phyloP scores from a whole-genome alignment of 768 basidiomycete species.

The Amanita inopinata region DNA sequence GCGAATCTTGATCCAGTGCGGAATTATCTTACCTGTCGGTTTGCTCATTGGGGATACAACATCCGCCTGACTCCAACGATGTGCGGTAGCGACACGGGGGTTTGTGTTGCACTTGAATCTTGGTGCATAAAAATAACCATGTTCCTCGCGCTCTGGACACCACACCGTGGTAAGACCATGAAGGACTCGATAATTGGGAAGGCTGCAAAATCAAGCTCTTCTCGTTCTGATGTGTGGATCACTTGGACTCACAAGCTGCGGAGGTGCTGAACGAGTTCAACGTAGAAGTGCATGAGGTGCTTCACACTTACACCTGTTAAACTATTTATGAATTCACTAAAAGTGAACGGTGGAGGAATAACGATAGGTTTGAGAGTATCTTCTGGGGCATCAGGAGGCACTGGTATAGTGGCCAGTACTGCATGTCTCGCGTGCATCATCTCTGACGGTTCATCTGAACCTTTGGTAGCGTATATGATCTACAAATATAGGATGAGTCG shows the following conservation, averaged over 20 bases:
- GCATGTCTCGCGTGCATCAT: slow-evolving; percentile 42
- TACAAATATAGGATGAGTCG: background rate
- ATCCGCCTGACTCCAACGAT: slow-evolving; percentile 64
- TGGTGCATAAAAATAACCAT: slow-evolving; percentile 68
- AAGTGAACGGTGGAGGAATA: slow-evolving; percentile 50
- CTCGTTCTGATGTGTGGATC: background rate
- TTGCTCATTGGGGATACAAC: slow-evolving; percentile 47
- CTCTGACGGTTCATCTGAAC: slow-evolving; percentile 9
- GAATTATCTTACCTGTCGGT: slow-evolving; percentile 42
- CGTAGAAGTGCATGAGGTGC: background rate
- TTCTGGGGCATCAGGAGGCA: slow-evolving; percentile 54
- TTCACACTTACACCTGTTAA: slow-evolving; percentile 6
- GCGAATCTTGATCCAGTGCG: background rate
- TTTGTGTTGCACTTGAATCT: slow-evolving; percentile 74
- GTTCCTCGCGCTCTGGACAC: slow-evolving; percentile 78
- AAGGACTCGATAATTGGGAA: slow-evolving; percentile 58
- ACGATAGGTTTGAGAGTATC: slow-evolving; percentile 60
- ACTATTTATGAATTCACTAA: slow-evolving; percentile 38
- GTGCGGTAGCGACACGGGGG: slow-evolving; percentile 65
- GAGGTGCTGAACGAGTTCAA: slow-evolving; percentile 32
- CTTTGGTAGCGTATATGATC: slow-evolving; percentile 6
- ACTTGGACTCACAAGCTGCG: slow-evolving; percentile 40
- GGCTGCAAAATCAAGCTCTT: slow-evolving; percentile 25
- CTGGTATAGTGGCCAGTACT: slow-evolving; percentile 47
- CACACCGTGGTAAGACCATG: slow-evolving; percentile 61